phyloP scores from a whole-genome alignment of 2,329 filamentous ascomycete species.

The Ceratocystis colombiana region DNA sequence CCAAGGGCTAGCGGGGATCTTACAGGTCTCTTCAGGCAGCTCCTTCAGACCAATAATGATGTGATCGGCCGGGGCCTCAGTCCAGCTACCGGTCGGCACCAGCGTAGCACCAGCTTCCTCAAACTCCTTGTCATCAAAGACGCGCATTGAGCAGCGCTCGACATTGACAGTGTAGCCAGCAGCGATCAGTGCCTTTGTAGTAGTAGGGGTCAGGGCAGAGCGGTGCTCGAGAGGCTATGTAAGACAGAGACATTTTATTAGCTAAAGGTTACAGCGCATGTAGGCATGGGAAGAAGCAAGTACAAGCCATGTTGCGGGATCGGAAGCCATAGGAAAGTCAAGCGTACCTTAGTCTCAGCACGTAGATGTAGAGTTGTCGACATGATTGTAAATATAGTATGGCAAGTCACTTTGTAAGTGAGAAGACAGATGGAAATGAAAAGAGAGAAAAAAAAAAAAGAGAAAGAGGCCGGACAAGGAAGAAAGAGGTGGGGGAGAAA shows the following conservation, averaged over 20 bases:
- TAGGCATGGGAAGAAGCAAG: neutral
- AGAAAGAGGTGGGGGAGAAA: neutral
- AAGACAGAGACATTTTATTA: neutral
- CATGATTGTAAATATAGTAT: conserved; percentile 25
- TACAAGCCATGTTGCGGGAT: neutral
- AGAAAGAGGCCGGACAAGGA: too few relatives aligned
- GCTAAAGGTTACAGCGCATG: neutral
- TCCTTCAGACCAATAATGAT: conserved; percentile 72
- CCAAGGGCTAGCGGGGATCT: conserved; percentile 25
- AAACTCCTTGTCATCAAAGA: conserved; percentile 53
- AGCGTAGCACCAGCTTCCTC: conserved; percentile 52
- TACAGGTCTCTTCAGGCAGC: conserved; percentile 58
- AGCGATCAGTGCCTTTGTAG: conserved; percentile 43
- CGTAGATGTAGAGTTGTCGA: conserved; percentile 38
- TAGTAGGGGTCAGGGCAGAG: conserved; percentile 38
- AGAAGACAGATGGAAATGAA: neutral
- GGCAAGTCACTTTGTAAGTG: conserved; percentile 5
- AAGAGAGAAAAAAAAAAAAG: conserved; percentile 13
- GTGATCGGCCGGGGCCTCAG: conserved; percentile 54
- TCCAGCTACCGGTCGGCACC: conserved; percentile 58
- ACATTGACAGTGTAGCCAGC: conserved; percentile 59
- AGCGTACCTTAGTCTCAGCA: conserved; percentile 40
- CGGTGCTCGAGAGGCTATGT: conserved; percentile 42
- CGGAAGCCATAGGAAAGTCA: neutral
- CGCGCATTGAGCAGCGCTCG: conserved; percentile 54